Conservation (phyloP, 257 asterid genomes). For the Phtheirospermum japonicum region DNA sequence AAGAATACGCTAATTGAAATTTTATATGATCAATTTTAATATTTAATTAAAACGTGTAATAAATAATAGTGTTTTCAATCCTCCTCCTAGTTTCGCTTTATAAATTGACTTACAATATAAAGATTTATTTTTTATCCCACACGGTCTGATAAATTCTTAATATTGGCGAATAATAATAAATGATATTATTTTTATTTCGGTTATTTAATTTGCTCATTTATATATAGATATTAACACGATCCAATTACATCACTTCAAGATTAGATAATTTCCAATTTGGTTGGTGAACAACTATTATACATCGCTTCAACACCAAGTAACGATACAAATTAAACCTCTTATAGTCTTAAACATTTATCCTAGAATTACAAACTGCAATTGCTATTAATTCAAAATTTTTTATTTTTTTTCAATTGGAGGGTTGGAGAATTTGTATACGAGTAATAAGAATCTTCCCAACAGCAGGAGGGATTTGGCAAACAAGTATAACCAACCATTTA, state of each 20-base stretch:
- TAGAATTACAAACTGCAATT: not conserved
- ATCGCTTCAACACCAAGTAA: conserved; percentile 20
- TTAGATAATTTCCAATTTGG: not conserved
- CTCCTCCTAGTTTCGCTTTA: no score
- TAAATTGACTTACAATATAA: no score
- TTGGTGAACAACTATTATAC: conserved; percentile 26
- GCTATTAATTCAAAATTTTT: not conserved
- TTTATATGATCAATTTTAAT: no score
- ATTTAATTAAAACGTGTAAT: no score
- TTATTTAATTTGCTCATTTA: no score
- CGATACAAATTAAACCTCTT: not conserved
- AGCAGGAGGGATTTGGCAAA: conserved; percentile 37
- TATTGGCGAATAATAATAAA: no score
- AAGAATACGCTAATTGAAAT: no score
- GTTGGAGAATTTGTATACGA: conserved; percentile 22
- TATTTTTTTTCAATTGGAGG: conserved; percentile 15
- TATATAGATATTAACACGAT: no score
- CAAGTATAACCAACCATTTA: conserved; percentile 33
- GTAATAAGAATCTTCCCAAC: not conserved
- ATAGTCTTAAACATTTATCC: not conserved
- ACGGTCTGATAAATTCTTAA: no score
- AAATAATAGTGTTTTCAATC: no score
- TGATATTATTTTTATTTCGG: no score
- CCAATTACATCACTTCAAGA: not conserved
- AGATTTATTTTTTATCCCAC: no score